Base-by-base conservation (phyloP, 2,329 filamentous ascomycete species). In the Fusarium mundagurra region DNA sequence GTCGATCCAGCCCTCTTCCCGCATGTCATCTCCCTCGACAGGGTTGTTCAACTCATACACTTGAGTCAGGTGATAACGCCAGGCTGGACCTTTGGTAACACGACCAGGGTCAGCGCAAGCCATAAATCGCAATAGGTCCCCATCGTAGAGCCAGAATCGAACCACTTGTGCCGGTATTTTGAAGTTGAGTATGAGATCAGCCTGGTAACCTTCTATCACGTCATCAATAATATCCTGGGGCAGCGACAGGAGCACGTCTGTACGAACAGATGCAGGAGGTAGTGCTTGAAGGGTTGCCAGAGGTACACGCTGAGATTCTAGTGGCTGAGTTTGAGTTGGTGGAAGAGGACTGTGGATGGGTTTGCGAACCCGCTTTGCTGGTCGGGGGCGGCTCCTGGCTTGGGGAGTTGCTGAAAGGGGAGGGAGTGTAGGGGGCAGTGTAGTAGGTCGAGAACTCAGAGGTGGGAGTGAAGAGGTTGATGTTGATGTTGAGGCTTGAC, bases 1-100 rank as follows among this genome's bases (percentile, higher is more conserved):
- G 10, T 84, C 82, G 1, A 91, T 77, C 87, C 89, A 90, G 1
- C 88, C 89, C 44, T 88, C 87, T 47, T 84, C 82, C 50, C 84
- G 85, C 83, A 92, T 88, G 60, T 86, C 83, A 1, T 83, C 81
- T 4, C 89, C 81, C 1, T 85, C 81, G 4, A 90, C 83, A 0
- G 90, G 88, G 77, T 92, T 87, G 75, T 91, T 91, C 33, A 92
- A 84, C 79, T 90, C 85, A 76, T 92, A 92, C 2, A 92, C 84
- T 74, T 91, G 83, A 5, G 67, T 53, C 24, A 82, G 66, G 34
- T 60, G 60, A 64, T 82, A 82, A 5, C 69, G 74, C 79, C 79
- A 83, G 3, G 67, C 70, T 29, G 73, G 71, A 6, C 72, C 47
- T 39, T 62, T 63, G 1, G 55, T 68, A 17, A 71, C 58, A 85